phyloP scores from a whole-genome alignment of 2,329 filamentous ascomycete species.

The Aureobasidium pullulans region DNA sequence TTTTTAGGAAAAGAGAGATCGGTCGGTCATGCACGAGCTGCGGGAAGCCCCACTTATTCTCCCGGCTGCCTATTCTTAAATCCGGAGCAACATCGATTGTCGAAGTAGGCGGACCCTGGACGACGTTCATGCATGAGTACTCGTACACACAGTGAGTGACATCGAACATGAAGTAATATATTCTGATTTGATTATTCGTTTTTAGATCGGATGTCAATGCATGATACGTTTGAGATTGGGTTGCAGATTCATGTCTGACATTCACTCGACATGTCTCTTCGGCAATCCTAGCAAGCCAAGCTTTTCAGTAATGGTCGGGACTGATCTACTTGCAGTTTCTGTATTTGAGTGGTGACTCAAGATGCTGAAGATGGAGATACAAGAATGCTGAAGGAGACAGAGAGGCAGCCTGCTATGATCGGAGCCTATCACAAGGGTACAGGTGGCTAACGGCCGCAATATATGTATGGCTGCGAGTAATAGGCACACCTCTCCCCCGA shows the following conservation, averaged over 20 bases:
- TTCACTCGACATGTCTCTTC: conserved; percentile 1
- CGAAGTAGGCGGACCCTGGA: conserved; percentile 7
- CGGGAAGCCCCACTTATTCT: conserved; percentile 1
- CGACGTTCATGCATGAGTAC: not conserved
- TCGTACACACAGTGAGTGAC: not conserved
- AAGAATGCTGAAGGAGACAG: not conserved
- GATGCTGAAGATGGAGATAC: not conserved
- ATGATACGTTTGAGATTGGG: not conserved
- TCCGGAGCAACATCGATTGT: conserved; percentile 3
- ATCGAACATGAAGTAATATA: too few species aligned
- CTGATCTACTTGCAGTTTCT: conserved; percentile 1
- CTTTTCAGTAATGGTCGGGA: conserved; percentile 6
- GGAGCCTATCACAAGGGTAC: not conserved
- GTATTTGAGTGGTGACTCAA: not conserved
- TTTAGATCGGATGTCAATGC: not conserved
- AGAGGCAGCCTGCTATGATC: not conserved
- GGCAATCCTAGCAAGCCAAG: conserved; percentile 12
- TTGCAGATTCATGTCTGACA: not conserved
- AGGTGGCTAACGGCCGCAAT: not conserved
- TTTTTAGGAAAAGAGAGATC: conserved; percentile 8
- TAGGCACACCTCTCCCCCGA: not conserved
- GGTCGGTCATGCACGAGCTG: conserved; percentile 7
- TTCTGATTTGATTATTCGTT: not conserved
- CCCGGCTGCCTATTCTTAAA: conserved; percentile 5
- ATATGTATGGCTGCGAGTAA: not conserved